Evolutionary conservation across 2,329 filamentous ascomycete species (phyloP), one percentile per base, ranked within the genome.

Genomic region (Fusarium heterosporum): DNA sequence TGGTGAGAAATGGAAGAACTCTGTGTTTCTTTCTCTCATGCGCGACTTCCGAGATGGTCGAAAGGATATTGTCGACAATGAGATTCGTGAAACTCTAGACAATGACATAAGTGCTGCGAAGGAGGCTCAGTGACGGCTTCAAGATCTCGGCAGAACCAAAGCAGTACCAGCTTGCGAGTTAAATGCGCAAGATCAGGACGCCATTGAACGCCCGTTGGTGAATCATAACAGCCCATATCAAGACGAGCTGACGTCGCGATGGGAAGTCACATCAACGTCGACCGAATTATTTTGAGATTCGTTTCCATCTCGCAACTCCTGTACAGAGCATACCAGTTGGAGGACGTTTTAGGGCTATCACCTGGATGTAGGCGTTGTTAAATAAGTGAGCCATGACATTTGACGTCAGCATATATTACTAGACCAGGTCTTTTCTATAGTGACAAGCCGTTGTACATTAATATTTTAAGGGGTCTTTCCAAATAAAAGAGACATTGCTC

Each of bases 1-100:
- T 42, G 79, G 80, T 40, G 80, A 82, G 10, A 82, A 82, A 64
- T 82, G 80, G 80, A 80, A 81, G 64, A 81, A 82, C 42, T 82
- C 80, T 0, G 72, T 76, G n/a, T 82, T 82, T 40, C 71, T 82
- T 9, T 77, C 78, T 0, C 74, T 82, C 6, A 82, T 82, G 80
- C 77, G 79, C 17, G 80, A 82, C 54, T 82, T 82, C 43, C 75
- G 79, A 10, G 80, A 82, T 46, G 80, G 81, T 2, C 77, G 72
- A 22, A 82, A 82, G 64, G 80, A 81, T 19, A 81, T 82, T 46
- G 68, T 81, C 13, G 76, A 80, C 41, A 77, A 82, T 30, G 75
- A 81, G 69, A 79, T 82, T 26, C 73, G 74, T 8, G 75, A 77
- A 40, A 78, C 72, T 1, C 64, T 69, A 1, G 70, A 61, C 6